Percentiles rank a stretch among this genome's conserved stretches.
These are phyloP conservation scores for Calonectria henricotiae DNA, from an alignment of 2,329 filamentous ascomycete species.

Conservation along the genomic window DNA sequence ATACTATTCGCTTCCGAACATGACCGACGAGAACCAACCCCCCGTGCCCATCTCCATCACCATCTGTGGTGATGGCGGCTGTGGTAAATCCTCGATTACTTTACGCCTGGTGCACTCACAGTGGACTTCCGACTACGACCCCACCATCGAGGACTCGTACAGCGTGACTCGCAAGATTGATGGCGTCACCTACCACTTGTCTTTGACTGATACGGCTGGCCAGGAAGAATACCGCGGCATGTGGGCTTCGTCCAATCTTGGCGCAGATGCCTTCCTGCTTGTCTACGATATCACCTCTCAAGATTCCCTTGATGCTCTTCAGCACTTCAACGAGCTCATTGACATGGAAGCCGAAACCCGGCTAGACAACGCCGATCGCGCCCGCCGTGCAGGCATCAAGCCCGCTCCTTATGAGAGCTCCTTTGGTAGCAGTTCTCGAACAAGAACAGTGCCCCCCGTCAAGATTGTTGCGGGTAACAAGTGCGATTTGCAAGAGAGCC, in stretches of 20 bases:
- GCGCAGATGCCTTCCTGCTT: conserved; percentile 86
- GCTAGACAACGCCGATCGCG: conserved; percentile 74
- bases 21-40: conserved; percentile 48
- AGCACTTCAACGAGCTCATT: conserved; percentile 87
- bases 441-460: conserved; percentile 77
- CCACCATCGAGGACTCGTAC: conserved; percentile 89
- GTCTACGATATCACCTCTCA: conserved; percentile 89
- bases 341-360: conserved; percentile 85
- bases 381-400: conserved; percentile 62
- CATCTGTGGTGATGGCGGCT: conserved; percentile 89
- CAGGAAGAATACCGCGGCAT: conserved; percentile 92
- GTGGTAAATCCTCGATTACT: conserved; percentile 89
- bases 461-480: conserved; percentile 92
- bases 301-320: conserved; percentile 79
- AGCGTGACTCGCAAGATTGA: conserved; percentile 86
- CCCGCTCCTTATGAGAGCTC: conserved; percentile 53
- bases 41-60: conserved; percentile 80
- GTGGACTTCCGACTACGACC: conserved; percentile 89
- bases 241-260: conserved; percentile 85
- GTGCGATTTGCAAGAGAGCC: conserved; percentile 82
- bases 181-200: conserved; percentile 84
- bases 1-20: conserved; percentile 23
- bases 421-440: conserved; percentile 57
- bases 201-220: conserved; percentile 88
- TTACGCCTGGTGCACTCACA: conserved; percentile 85